These are phyloP conservation scores for Pseudogymnoascus verrucosus DNA, from an alignment of 2,329 filamentous ascomycete genomes.

Conservation along the genomic window DNA sequence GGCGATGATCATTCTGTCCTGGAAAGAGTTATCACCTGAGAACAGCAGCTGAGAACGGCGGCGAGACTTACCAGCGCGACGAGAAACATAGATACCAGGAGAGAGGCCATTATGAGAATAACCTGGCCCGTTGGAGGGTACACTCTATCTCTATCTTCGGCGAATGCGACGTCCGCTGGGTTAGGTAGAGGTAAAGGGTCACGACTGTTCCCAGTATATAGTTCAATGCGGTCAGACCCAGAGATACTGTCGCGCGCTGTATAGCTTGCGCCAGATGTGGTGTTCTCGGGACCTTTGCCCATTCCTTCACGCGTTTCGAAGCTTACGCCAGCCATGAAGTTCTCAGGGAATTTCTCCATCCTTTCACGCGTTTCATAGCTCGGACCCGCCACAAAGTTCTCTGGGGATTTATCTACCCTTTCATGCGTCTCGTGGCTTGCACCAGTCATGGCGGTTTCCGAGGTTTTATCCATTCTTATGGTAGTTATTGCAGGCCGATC, in stretches of 20 bases:
- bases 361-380: background rate
- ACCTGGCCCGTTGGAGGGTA: background rate
- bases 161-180: background rate
- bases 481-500: background rate
- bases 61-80: constrained; percentile 28
- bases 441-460: background rate
- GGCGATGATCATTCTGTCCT: constrained; percentile 24
- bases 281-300: background rate
- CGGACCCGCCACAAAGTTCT: background rate
- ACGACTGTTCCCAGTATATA: background rate
- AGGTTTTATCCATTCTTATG: background rate
- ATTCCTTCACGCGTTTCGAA: background rate
- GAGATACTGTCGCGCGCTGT: background rate
- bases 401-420: background rate
- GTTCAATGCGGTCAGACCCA: background rate
- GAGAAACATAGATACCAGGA: constrained; percentile 38
- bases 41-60: background rate
- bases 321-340: background rate
- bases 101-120: constrained; percentile 31
- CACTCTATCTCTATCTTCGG: background rate
- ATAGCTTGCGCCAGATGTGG: background rate
- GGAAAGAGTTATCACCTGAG: background rate
- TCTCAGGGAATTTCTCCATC: background rate
- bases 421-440: background rate
- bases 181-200: background rate